phyloP scores from a whole-genome alignment of 192 early-diverging fungal genomes.

The Rhizoclosmatium globosum region DNA sequence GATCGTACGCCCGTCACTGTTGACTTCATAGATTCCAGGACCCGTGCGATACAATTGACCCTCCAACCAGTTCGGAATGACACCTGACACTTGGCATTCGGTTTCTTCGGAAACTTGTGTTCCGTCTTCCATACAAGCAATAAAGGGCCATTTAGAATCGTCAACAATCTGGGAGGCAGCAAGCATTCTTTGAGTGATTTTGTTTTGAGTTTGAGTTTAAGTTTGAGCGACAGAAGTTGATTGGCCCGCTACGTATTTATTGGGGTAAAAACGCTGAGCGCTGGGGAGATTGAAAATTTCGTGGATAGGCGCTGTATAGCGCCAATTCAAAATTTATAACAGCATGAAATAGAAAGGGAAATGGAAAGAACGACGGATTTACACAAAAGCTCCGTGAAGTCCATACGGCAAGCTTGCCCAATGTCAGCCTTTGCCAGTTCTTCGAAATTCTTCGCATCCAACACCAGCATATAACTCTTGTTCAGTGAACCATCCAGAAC shows the following conservation, averaged over 20 bases:
- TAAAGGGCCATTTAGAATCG: slow-evolving; percentile 5
- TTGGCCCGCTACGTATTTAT: not conserved
- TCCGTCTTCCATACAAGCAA: not conserved
- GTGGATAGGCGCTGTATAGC: not conserved
- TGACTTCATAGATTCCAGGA: slow-evolving; percentile 3
- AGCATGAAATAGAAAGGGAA: not conserved
- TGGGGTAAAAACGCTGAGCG: not conserved
- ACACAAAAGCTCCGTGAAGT: slow-evolving; percentile 62
- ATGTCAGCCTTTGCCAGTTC: slow-evolving; percentile 75
- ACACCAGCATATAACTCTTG: slow-evolving; percentile 73
- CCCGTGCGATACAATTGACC: slow-evolving; percentile 12
- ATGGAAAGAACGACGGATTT: not conserved
- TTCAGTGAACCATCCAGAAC: slow-evolving; percentile 71
- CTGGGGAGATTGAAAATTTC: not conserved
- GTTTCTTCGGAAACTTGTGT: not conserved
- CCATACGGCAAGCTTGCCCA: slow-evolving; percentile 70
- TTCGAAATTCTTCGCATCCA: slow-evolving; percentile 74
- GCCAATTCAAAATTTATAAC: not conserved
- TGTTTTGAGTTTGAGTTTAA: not conserved
- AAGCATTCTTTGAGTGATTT: not conserved
- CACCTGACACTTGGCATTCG: not conserved
- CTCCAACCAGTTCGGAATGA: not conserved
- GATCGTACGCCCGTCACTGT: not conserved
- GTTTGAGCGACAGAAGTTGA: not conserved
- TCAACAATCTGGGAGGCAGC: not conserved